Evolutionary conservation across 495 filamentous ascomycete species (phyloP).

Genomic region (Talaromyces liani): DNA sequence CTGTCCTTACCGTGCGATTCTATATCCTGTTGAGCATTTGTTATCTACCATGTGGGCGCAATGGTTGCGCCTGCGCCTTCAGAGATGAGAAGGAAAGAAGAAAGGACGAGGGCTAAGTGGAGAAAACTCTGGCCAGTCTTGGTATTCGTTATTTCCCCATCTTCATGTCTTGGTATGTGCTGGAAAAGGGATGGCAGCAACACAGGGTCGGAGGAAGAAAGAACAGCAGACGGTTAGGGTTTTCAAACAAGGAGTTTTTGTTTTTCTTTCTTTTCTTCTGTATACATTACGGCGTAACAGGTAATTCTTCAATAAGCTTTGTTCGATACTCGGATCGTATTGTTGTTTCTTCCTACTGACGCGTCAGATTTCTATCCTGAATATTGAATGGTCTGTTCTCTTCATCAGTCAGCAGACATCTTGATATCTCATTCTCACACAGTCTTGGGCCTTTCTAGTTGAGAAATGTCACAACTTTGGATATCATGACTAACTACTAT

Average conservation of each 20-base stretch:
- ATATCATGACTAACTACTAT: background rate
- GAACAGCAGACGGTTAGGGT: constrained; percentile 1
- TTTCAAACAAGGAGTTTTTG: constrained; percentile 5
- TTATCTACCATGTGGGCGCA: background rate
- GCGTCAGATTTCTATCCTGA: background rate
- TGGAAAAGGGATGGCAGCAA: background rate
- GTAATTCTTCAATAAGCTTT: constrained; percentile 7
- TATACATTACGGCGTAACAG: constrained; percentile 13
- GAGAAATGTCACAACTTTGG: background rate
- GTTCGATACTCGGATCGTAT: constrained; percentile 4
- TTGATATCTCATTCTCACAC: background rate
- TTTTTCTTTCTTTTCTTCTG: constrained; percentile 1
- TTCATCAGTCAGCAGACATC: background rate
- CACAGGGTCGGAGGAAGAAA: background rate
- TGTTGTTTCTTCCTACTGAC: background rate
- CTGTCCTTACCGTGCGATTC: constrained; percentile 19
- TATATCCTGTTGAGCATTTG: constrained; percentile 11
- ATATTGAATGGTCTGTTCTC: background rate
- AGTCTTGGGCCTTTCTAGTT: background rate
- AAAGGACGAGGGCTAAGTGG: background rate
- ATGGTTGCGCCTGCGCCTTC: background rate
- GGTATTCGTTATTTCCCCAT: constrained; percentile 10
- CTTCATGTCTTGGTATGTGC: constrained; percentile 11
- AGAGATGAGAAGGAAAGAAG: background rate
- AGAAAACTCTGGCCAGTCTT: background rate